These are phyloP conservation scores for Diphasiastrum complanatum DNA, from an alignment of 83 land plant genomes.

Conservation along the genomic window DNA sequence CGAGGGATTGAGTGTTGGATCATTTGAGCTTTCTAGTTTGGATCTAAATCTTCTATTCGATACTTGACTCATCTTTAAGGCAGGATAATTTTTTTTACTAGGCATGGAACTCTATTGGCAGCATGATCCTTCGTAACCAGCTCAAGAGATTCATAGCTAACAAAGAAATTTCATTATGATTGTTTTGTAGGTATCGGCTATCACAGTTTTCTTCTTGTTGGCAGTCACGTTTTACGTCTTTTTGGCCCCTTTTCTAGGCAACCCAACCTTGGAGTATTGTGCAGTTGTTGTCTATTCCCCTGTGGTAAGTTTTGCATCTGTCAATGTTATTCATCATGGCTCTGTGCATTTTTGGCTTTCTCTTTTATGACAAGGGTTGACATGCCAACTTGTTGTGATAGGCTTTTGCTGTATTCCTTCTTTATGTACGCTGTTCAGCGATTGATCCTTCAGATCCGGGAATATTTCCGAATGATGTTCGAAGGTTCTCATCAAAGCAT, in stretches of 20 bases:
- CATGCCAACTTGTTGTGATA: constrained; percentile 9
- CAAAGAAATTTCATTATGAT: no score
- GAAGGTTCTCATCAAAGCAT: constrained; percentile 19
- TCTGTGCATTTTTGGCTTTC: neutral
- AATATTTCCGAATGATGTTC: constrained; percentile 28
- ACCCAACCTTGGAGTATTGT: constrained; percentile 44
- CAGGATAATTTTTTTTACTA: no score
- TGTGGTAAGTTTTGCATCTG: constrained; percentile 45
- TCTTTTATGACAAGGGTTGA: neutral
- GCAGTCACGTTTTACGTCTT: constrained; percentile 77
- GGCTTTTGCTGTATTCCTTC: constrained; percentile 75
- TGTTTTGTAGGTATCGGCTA: constrained; percentile 74
- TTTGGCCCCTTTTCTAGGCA: constrained; percentile 86
- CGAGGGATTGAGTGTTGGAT: no score
- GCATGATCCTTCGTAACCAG: no score
- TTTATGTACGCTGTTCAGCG: constrained; percentile 80
- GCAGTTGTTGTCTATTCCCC: constrained; percentile 64
- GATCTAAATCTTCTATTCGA: no score
- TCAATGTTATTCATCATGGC: neutral
- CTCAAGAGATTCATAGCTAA: no score
- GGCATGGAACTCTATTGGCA: no score
- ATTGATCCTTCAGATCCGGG: constrained; percentile 98
- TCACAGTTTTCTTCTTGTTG: constrained; percentile 71
- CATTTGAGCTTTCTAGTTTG: no score
- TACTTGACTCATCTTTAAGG: no score